A percentile compares a stretch with the other conserved stretches of the same genome.
These are phyloP conservation scores for Coccinonectria pachysandricola DNA, from an alignment of 2,329 filamentous ascomycete genomes.

Conservation along the genomic window DNA sequence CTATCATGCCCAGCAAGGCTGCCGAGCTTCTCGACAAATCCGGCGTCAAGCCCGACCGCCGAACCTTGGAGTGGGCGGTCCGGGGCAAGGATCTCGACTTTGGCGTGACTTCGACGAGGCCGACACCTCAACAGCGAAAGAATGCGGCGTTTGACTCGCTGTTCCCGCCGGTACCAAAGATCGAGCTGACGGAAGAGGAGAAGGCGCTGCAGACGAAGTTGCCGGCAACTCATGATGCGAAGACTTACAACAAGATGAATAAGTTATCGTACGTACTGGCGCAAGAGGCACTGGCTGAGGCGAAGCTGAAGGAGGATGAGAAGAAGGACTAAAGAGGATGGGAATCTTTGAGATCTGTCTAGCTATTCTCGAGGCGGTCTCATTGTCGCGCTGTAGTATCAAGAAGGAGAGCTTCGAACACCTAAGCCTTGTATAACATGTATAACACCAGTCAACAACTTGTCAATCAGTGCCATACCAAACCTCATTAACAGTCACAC, in stretches of 20 bases:
- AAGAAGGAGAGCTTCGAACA: no score
- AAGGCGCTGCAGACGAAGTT: conserved; percentile 8
- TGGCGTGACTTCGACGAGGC: conserved; percentile 33
- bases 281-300: conserved; percentile 19
- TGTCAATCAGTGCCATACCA: no score
- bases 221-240: conserved; percentile 5
- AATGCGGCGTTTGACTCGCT: conserved; percentile 31
- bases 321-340: no score
- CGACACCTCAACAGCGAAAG: conserved; percentile 4
- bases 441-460: conserved; percentile 2
- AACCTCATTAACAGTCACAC: conserved; percentile 4
- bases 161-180: conserved; percentile 37
- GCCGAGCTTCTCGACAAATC: conserved; percentile 63
- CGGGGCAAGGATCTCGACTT: conserved; percentile 60
- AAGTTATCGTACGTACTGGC: conserved; percentile 18
- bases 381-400: no score
- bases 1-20: conserved; percentile 79
- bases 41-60: conserved; percentile 53
- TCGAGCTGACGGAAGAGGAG: conserved; percentile 16
- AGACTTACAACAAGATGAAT: conserved; percentile 18
- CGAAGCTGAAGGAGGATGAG: conserved; percentile 14
- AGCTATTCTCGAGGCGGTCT: no score
- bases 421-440: conserved; percentile 4
- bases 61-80: conserved; percentile 52
- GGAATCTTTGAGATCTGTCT: no score